Evolutionary conservation across 805 yeast genomes (phyloP).

Genomic region (Yarrowia keelungensis): DNA sequence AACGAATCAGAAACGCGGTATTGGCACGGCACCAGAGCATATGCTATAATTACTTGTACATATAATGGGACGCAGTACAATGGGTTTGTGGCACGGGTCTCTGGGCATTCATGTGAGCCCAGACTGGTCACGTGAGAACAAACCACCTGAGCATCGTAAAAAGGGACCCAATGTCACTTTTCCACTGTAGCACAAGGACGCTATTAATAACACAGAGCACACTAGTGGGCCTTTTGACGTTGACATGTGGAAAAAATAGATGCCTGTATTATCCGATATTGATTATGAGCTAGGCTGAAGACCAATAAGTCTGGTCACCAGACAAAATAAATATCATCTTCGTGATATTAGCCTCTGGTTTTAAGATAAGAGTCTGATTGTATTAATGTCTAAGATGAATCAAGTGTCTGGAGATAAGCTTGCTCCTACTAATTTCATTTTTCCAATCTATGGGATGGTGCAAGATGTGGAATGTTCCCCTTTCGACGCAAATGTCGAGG

Average conservation of each 20-base stretch:
- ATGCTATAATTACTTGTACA: too few relatives aligned
- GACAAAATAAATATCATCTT: not conserved
- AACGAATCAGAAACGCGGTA: too few relatives aligned
- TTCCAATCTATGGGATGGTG: not conserved
- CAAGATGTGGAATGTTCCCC: not conserved
- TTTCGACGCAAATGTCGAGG: not conserved
- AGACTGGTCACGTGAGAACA: not conserved
- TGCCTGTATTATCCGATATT: not conserved
- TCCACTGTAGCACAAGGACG: not conserved
- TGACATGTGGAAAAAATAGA: not conserved
- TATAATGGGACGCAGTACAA: too few relatives aligned
- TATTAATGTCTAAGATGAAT: not conserved
- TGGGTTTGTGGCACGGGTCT: too few relatives aligned
- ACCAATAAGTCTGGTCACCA: not conserved
- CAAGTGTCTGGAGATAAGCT: not conserved
- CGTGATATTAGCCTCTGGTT: not conserved
- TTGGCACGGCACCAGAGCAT: too few relatives aligned
- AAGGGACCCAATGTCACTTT: not conserved
- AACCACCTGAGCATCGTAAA: not conserved
- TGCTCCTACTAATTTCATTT: not conserved
- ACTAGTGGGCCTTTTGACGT: not conserved
- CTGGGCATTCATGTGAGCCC: too few relatives aligned
- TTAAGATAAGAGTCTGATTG: conserved; percentile 1
- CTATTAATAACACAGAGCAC: not conserved
- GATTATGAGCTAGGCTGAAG: not conserved